A percentile compares a stretch with the other conserved stretches of the same genome.
These are phyloP conservation scores for Venturiaceae sp. DNA, from an alignment of 2,329 filamentous ascomycete genomes.

Conservation along the genomic window DNA sequence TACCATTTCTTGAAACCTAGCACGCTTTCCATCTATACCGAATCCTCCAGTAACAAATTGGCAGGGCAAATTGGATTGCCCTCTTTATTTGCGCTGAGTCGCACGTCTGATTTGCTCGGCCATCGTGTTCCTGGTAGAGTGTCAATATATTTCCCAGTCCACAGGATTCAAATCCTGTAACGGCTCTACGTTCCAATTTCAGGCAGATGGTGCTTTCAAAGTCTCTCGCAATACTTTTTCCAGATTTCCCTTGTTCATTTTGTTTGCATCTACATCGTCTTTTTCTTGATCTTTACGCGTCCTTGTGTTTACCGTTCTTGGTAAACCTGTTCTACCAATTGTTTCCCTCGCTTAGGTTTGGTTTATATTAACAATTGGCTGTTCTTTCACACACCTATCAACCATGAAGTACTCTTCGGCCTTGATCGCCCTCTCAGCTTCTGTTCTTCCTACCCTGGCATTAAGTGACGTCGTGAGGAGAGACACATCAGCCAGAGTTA, in stretches of 20 bases:
- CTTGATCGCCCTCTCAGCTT: background rate
- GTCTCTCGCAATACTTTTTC: background rate
- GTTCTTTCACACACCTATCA: background rate
- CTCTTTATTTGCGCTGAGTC: background rate
- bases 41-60: background rate
- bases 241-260: background rate
- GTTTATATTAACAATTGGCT: background rate
- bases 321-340: background rate
- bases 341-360: background rate
- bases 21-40: background rate
- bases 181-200: background rate
- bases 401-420: background rate
- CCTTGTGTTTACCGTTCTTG: background rate
- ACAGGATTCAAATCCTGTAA: background rate
- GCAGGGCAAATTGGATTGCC: background rate
- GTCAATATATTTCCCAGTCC: background rate
- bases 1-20: background rate
- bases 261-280: background rate
- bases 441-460: background rate
- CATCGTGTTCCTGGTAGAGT: conserved; percentile 1
- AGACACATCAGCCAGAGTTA: background rate
- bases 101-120: background rate
- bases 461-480: background rate
- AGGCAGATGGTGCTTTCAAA: background rate
- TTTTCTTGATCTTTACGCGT: background rate